Evolutionary conservation across 192 early-diverging fungal species (phyloP).

Genomic region (Podila verticillata): DNA sequence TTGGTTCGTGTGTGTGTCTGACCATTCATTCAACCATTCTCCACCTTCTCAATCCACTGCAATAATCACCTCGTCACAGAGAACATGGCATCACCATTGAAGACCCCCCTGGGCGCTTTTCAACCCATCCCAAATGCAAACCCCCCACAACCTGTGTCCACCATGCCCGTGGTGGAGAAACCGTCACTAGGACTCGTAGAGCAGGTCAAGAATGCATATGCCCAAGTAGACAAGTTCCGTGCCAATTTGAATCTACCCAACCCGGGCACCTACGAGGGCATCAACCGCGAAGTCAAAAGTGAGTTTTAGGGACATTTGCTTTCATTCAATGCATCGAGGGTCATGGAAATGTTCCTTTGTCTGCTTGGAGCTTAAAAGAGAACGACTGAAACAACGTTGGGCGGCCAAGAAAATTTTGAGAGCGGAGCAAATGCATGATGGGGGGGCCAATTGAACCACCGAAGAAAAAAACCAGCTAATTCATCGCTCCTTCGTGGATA

Average conservation of each 20-base stretch:
- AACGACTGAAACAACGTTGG: no score
- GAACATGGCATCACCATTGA: slow-evolving; percentile 24
- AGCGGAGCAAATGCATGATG: no score
- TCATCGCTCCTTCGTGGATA: no score
- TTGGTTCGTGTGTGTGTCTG: no score
- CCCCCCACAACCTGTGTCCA: slow-evolving; percentile 7
- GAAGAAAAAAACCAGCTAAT: no score
- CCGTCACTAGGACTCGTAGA: slow-evolving; percentile 23
- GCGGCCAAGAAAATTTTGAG: no score
- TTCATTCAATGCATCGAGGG: background rate
- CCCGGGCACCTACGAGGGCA: slow-evolving; percentile 85
- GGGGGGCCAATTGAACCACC: no score
- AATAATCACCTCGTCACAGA: background rate
- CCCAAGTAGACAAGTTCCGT: slow-evolving; percentile 37
- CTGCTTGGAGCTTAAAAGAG: background rate
- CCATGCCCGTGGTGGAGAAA: slow-evolving; percentile 6
- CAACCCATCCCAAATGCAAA: slow-evolving; percentile 16
- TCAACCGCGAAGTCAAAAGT: slow-evolving; percentile 87
- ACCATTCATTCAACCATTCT: background rate
- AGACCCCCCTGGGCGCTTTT: slow-evolving; percentile 31
- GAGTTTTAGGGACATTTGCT: background rate
- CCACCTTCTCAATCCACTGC: background rate
- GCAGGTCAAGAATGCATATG: slow-evolving; percentile 31
- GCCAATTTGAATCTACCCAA: slow-evolving; percentile 71
- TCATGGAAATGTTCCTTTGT: background rate